Percentiles rank a stretch among this genome's conserved stretches.
Conservation (phyloP, 108 stramenopile genomes). For the Heterococcus sp. region DNA sequence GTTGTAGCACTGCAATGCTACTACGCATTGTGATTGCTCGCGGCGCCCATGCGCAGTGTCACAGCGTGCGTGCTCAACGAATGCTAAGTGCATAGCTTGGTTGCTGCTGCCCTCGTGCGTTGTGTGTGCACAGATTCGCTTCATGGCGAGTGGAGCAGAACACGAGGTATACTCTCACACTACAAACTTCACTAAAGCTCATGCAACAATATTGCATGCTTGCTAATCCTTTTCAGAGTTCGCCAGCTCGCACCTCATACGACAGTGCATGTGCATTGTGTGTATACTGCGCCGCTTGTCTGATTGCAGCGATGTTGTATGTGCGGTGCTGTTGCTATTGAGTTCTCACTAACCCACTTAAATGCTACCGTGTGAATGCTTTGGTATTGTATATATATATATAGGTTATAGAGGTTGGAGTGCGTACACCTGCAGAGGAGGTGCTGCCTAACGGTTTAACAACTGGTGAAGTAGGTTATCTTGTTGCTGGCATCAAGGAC, state of each 20-base stretch:
- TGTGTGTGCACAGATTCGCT: conserved; percentile 10
- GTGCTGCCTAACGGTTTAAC: conserved; percentile 62
- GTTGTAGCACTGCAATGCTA: background rate
- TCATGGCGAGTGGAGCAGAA: conserved; percentile 44
- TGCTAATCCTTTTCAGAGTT: background rate
- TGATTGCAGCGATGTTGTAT: background rate
- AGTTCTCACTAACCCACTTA: background rate
- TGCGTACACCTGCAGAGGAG: conserved; percentile 70
- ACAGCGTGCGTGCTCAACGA: too few relatives aligned
- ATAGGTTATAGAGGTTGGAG: conserved; percentile 87
- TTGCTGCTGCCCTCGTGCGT: background rate
- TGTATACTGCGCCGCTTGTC: background rate
- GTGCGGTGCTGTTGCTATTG: background rate
- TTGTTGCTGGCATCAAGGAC: conserved; percentile 79
- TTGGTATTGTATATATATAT: background rate
- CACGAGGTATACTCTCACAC: conserved; percentile 6
- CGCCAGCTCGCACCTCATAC: background rate
- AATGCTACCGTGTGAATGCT: background rate
- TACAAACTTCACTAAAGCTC: background rate
- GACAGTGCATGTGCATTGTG: background rate
- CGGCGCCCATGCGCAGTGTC: background rate
- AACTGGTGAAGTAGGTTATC: conserved; percentile 90
- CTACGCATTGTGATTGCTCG: background rate
- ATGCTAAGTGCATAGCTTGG: too few relatives aligned
- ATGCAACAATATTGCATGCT: background rate